Conservation (phyloP, 1,284 basidiomycete species). For the Puccinia coronata region DNA sequence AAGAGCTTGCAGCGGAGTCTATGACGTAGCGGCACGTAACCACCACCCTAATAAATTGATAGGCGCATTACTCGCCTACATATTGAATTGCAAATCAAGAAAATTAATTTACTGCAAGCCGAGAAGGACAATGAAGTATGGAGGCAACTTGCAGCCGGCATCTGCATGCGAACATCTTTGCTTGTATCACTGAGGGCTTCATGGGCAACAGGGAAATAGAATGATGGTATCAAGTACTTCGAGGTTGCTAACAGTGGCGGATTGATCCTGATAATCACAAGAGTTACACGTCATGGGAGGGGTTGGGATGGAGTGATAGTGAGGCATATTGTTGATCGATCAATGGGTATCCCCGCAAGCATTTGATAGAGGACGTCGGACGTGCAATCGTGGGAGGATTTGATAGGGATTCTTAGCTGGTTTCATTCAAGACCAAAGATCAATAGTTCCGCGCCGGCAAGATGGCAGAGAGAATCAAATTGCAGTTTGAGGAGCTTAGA, state of each 20-base stretch:
- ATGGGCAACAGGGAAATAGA: no score
- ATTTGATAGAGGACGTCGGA: conserved; percentile 92
- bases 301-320: conserved; percentile 50
- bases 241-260: conserved; percentile 77
- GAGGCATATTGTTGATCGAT: conserved; percentile 60
- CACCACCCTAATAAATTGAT: no score
- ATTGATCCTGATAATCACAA: conserved; percentile 71
- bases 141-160: no score
- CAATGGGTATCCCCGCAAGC: conserved; percentile 81
- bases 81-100: no score
- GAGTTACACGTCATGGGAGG: conserved; percentile 65
- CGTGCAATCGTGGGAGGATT: conserved; percentile 74
- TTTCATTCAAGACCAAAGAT: conserved; percentile 94
- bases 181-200: no score
- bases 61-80: no score
- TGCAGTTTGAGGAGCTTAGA: conserved; percentile 61
- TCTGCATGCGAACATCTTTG: no score
- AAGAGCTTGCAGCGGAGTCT: no score
- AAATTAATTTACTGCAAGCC: no score
- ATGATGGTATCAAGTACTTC: conserved; percentile 75
- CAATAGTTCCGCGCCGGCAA: conserved; percentile 88
- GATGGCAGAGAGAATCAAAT: conserved; percentile 66
- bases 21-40: no score
- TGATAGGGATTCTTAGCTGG: conserved; percentile 69
- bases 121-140: no score